Base-by-base conservation (phyloP, 2,329 filamentous ascomycete genomes). In the Cadophora sp. region DNA sequence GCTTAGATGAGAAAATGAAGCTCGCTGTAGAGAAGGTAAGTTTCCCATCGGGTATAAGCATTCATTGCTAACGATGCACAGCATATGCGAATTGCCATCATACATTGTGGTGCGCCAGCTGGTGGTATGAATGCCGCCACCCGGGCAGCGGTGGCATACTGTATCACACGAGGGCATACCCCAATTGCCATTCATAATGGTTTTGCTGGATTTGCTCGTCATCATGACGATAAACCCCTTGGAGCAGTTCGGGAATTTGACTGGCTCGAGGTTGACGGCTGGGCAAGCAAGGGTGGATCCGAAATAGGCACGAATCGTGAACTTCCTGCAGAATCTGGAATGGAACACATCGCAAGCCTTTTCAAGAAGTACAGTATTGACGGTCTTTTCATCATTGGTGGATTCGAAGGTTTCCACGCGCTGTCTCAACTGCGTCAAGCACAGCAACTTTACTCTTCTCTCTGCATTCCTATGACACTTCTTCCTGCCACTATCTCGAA, bases 121-220 rank as follows among this genome's bases (percentile, higher is more conserved):
- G 96, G 96, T 80, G 96, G 96, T 76, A 98, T 99, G 92, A 99
- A 99, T 81, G 94, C 95, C 31, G 96, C 96, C 51, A 96, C 97
- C 24, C 90, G 96, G 73, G 95, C 93, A 34, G 95, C 93, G 16
- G 94, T 97, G 22, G 93, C 94, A 37, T 97, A 97, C 83, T 98
- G 94, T 79, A 80, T 97, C 67, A 92, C 92, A 55, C 89, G 94
- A 68, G 96, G 96, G n/a, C 96, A 99, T 79, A 93, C 93, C 63
- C 92, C 96, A 4, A 80, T 98, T 75, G 95, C 93, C 22, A 94
- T 99, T 66, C 92, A 98, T 82, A 99, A 99, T 76, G 96, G 96
- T 29, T 99, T 99, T 80, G 93, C 96, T 37, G 96, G 96, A 19
- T 90, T 99, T 67, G 91, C 93, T 64, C 89, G 96, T 58, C 96